A percentile compares a stretch with the other conserved stretches of the same genome.
These are phyloP conservation scores for Paramecium pentaurelia DNA, from an alignment of 73 alveolate genomes.

Conservation along the genomic window DNA sequence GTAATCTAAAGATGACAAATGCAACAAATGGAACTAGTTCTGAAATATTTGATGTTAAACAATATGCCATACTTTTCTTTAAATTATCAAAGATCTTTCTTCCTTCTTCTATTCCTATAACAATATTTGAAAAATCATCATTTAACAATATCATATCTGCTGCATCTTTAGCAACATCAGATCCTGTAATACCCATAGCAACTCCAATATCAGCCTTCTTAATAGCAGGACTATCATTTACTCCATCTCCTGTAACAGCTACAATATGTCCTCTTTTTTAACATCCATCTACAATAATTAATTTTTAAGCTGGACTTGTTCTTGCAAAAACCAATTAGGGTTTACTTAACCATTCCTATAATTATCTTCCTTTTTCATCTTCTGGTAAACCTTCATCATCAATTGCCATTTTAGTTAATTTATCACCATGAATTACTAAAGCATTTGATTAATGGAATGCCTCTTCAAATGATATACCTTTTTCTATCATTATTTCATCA, in stretches of 20 bases:
- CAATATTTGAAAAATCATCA: conserved; percentile 83
- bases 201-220: conserved; percentile 84
- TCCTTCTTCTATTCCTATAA: conserved; percentile 88
- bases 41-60: conserved; percentile 35
- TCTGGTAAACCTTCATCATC: conserved; percentile 74
- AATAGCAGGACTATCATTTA: conserved; percentile 92
- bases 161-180: conserved; percentile 80
- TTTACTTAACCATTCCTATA: conserved; percentile 71
- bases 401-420: conserved; percentile 58
- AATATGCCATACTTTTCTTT: conserved; percentile 58
- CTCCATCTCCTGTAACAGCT: conserved; percentile 99
- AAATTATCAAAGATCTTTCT: conserved; percentile 90
- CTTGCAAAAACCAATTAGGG: conserved; percentile 94
- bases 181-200: conserved; percentile 84
- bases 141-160: conserved; percentile 75
- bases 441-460: conserved; percentile 72
- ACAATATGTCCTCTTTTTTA: conserved; percentile 92
- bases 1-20: conserved; percentile 19
- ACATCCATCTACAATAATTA: conserved; percentile 91
- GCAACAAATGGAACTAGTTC: conserved; percentile 48
- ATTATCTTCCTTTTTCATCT: conserved; percentile 73
- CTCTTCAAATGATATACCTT: conserved; percentile 58
- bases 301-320: conserved; percentile 95
- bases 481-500: conserved; percentile 61
- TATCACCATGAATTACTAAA: conserved; percentile 84